Evolutionary conservation across 345 rosid genomes (phyloP).

Genomic region (Dovyalis caffra): DNA sequence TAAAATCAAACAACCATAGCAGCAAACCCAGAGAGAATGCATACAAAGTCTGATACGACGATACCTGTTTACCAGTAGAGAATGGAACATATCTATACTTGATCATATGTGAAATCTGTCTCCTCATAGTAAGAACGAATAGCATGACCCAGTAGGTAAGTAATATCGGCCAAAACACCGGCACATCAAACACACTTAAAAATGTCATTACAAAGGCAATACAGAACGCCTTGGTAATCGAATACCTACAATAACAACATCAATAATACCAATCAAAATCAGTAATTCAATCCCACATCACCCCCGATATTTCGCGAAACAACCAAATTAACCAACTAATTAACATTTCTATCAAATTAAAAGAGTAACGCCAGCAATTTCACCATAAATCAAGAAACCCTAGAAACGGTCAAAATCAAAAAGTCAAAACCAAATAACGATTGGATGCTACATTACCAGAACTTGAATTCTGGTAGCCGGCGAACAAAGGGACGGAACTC

Average conservation of each 20-base stretch:
- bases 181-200: slow-evolving; percentile 71
- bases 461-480: slow-evolving; percentile 89
- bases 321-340: neutral
- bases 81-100: slow-evolving; percentile 90
- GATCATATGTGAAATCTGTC: slow-evolving; percentile 90
- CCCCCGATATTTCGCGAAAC: neutral
- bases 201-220: slow-evolving; percentile 79
- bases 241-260: slow-evolving; percentile 58
- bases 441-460: slow-evolving; percentile 46
- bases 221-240: slow-evolving; percentile 65
- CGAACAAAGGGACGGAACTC: slow-evolving; percentile 95
- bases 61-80: slow-evolving; percentile 88
- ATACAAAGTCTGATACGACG: neutral
- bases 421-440: neutral
- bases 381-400: neutral
- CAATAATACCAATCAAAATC: neutral
- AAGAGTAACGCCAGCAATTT: neutral
- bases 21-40: neutral
- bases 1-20: neutral
- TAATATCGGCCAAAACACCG: slow-evolving; percentile 98
- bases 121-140: slow-evolving; percentile 81
- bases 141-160: slow-evolving; percentile 86
- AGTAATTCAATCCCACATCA: neutral
- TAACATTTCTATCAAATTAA: neutral
- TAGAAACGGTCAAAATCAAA: neutral